Conservation (phyloP, 768 basidiomycete genomes). For the Gymnopilus dilepis region DNA sequence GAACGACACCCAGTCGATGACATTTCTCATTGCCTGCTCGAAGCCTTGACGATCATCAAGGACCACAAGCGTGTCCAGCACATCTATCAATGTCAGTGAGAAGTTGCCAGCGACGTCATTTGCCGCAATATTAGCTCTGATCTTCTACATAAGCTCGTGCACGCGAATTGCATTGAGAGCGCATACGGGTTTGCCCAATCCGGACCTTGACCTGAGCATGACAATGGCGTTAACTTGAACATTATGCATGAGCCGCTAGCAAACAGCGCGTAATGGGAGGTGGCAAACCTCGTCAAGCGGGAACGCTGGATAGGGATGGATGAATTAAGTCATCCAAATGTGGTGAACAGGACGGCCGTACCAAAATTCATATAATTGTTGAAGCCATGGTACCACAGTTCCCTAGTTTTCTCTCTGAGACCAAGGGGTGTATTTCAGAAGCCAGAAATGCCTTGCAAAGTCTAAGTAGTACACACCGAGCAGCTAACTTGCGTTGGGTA, state of each 20-base stretch:
- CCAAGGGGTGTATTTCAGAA: neutral
- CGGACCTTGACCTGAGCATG: constrained; percentile 87
- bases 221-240: constrained; percentile 80
- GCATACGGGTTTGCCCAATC: constrained; percentile 84
- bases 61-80: constrained; percentile 90
- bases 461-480: constrained; percentile 50
- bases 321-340: constrained; percentile 1
- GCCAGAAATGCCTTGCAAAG: neutral
- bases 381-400: constrained; percentile 92
- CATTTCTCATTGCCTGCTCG: constrained; percentile 80
- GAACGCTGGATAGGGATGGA: constrained; percentile 58
- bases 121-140: constrained; percentile 70
- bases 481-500: constrained; percentile 55
- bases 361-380: constrained; percentile 87
- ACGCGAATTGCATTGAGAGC: neutral
- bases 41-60: constrained; percentile 80
- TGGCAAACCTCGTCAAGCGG: constrained; percentile 77
- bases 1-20: constrained; percentile 85
- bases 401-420: constrained; percentile 68
- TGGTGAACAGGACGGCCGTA: constrained; percentile 31
- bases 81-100: constrained; percentile 82
- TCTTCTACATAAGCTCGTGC: constrained; percentile 12
- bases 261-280: neutral
- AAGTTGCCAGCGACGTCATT: constrained; percentile 98
- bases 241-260: neutral